A percentile compares a stretch with the other conserved stretches of the same genome.
Conservation (phyloP, 768 basidiomycete species). For the Leccinum disarticulatum region DNA sequence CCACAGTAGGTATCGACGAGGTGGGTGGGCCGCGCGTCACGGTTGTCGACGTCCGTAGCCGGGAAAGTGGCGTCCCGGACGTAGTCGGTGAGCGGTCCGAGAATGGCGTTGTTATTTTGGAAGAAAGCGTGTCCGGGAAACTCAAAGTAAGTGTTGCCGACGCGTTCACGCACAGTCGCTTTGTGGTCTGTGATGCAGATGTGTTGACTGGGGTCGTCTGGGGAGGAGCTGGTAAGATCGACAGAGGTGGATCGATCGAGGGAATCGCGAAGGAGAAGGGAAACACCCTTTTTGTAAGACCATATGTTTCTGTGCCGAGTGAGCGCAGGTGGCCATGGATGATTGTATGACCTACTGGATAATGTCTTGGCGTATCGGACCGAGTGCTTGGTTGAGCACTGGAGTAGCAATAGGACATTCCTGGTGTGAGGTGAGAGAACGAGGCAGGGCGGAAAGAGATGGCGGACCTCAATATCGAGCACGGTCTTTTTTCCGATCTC, state of each 20-base stretch:
- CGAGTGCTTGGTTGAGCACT: conserved; percentile 68
- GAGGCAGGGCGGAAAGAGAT: not conserved
- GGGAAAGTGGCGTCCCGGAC: conserved; percentile 73
- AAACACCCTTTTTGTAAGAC: conserved; percentile 84
- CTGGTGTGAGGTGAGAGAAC: conserved; percentile 35
- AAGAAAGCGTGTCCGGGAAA: conserved; percentile 91
- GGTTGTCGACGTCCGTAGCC: conserved; percentile 18
- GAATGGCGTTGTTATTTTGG: conserved; percentile 96
- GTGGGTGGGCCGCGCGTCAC: conserved; percentile 55
- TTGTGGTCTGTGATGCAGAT: conserved; percentile 85
- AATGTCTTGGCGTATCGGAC: conserved; percentile 61
- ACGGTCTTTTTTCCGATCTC: conserved; percentile 67
- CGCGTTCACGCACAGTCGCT: conserved; percentile 75
- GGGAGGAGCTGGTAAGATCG: conserved; percentile 22
- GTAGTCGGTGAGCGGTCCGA: conserved; percentile 81
- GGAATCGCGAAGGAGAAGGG: conserved; percentile 88
- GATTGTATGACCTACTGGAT: conserved; percentile 49
- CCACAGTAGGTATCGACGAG: conserved; percentile 97
- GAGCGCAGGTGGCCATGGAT: not conserved
- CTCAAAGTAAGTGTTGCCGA: conserved; percentile 80
- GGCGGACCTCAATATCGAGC: conserved; percentile 85
- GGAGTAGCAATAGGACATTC: conserved; percentile 92
- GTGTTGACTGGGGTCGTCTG: conserved; percentile 54
- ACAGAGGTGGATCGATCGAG: conserved; percentile 37
- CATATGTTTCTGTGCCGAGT: conserved; percentile 62